Percentiles rank a stretch among this genome's conserved stretches.
Conservation (phyloP, 495 filamentous ascomycete species). For the Daldinia loculata region DNA sequence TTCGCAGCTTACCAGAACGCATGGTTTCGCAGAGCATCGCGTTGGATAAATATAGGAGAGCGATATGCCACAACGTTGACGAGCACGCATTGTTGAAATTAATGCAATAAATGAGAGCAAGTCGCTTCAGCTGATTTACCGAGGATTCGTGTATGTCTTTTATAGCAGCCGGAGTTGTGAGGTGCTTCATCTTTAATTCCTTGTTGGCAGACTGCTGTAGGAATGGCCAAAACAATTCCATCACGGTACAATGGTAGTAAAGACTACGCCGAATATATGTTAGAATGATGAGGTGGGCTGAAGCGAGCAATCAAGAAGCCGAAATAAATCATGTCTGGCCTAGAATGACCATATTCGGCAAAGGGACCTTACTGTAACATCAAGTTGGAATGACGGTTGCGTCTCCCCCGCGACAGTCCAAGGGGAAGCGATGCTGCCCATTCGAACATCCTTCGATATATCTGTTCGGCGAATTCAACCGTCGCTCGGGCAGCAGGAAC, state of each 20-base stretch:
- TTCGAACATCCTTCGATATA: constrained; percentile 29
- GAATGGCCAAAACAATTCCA: constrained; percentile 41
- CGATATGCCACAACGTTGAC: constrained; percentile 39
- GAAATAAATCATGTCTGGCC: not conserved
- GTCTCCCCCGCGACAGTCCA: constrained; percentile 29
- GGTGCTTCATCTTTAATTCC: constrained; percentile 18
- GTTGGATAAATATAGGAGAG: constrained; percentile 41
- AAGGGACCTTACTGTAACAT: constrained; percentile 39
- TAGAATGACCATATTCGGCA: not conserved
- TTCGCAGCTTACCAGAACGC: constrained; percentile 28
- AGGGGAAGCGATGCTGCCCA: constrained; percentile 38
- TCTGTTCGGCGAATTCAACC: constrained; percentile 32
- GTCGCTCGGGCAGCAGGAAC: constrained; percentile 34
- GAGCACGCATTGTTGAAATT: constrained; percentile 23
- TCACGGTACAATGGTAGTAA: constrained; percentile 39
- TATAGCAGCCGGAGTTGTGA: constrained; percentile 17
- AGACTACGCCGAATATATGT: constrained; percentile 28
- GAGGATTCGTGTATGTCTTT: constrained; percentile 35
- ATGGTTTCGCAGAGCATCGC: constrained; percentile 38
- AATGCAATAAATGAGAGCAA: constrained; percentile 38
- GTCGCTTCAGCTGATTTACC: constrained; percentile 41
- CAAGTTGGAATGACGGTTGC: constrained; percentile 31
- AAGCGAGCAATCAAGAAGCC: not conserved
- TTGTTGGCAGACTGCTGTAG: constrained; percentile 21
- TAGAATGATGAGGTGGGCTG: constrained; percentile 5